Base-by-base conservation (phyloP, 371 early-diverging fungal genomes). In the Umbelopsis sp. region DNA sequence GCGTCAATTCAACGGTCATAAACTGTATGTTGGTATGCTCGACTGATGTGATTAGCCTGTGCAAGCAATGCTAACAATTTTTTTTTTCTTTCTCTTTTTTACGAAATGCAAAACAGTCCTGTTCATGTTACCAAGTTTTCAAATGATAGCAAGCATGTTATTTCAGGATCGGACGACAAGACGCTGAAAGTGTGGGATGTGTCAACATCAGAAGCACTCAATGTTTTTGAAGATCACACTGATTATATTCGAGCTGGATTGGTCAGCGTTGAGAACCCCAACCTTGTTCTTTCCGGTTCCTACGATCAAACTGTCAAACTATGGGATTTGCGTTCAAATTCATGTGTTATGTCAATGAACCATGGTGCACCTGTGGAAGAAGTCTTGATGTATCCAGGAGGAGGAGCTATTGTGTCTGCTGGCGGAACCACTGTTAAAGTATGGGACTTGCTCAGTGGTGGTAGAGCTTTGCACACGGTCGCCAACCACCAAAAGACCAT, bases 401-500 rank as follows among this genome's bases (percentile, higher is more conserved):
- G 94, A 50, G 86, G 91, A 45, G 87, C 96, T 16, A 76, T 94
- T 9, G 92, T 94, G 7, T 89, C 94, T 8, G 92, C 92, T 16
- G 92, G 91, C 67, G 93, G 93, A 44, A 91, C 92, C 12, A 78
- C 75, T n/a, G 71, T 98, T 65, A 93, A 93, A 71, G 86, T 97
- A 18, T 96, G 94, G 90, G 97, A 98, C 77, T 76, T 94, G 45
- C 79, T 96, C 53, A 83, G 87, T 68, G 96, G 95, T 62, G 95
- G 97, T 50, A 84, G 91, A 46, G 77, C 82, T 41, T 76, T 95
- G 71, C 89, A 92, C 44, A 80, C 89, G 16, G 72, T 97, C 45
- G 87, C 87, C 62, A 96, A 95, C 78, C 96, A 95, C 76, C 96
- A 96, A 84, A 98, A 98, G 87, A 95, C 96, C 12, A 89, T 97